A percentile compares a stretch with the other conserved stretches of the same genome.
Conservation (phyloP, 1,284 basidiomycete genomes). For the Heterobasidion parviporum region DNA sequence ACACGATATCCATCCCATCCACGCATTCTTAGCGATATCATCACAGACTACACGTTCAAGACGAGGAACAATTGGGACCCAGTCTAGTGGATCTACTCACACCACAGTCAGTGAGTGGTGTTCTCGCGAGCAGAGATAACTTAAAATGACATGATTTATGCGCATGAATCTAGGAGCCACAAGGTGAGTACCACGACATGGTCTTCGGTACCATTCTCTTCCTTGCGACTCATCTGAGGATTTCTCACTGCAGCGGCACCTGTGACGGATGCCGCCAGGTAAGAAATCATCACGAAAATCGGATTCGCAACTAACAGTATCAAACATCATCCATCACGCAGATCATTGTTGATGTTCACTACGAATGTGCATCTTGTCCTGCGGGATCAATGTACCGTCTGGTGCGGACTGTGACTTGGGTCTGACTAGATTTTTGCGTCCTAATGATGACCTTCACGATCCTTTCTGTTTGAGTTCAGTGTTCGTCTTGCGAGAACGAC, state of each 20-base stretch:
- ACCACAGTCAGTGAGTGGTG: background rate
- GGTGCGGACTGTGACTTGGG: background rate
- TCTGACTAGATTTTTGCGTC: background rate
- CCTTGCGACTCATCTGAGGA: background rate
- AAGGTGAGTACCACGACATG: no score
- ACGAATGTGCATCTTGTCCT: background rate
- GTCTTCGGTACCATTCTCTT: no score
- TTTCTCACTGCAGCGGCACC: background rate
- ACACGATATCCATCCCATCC: slow-evolving; percentile 82
- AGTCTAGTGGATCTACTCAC: background rate
- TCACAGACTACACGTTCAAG: slow-evolving; percentile 39
- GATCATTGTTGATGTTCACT: background rate
- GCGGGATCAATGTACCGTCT: background rate
- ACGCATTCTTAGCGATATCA: slow-evolving; percentile 76
- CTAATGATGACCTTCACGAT: background rate
- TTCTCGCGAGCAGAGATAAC: background rate
- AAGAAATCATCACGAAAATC: background rate
- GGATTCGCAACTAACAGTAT: background rate
- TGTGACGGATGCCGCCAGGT: background rate
- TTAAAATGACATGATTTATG: no score
- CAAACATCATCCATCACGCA: background rate
- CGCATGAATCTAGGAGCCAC: no score
- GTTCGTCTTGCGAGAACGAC: slow-evolving; percentile 64
- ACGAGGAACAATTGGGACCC: slow-evolving; percentile 1
- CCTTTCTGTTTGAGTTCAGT: slow-evolving; percentile 37